A percentile compares a stretch with the other conserved stretches of the same genome.
Conservation (phyloP, 495 filamentous ascomycete genomes). For the Talaromyces stipitatus region DNA sequence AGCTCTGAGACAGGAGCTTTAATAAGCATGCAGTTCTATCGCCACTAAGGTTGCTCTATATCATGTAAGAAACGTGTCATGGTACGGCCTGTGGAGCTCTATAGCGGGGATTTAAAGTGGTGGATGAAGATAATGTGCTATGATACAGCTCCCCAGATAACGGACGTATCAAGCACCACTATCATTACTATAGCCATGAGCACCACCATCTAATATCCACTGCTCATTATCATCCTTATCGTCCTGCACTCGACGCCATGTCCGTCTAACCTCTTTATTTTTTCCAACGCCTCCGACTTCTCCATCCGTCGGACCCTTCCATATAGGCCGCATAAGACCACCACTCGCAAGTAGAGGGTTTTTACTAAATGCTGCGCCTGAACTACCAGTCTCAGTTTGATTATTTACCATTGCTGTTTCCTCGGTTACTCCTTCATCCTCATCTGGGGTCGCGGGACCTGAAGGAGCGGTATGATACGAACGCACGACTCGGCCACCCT, state of each 20-base stretch:
- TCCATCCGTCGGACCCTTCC: constrained; percentile 47
- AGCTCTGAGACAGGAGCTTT: too few relatives aligned
- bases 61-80: too few relatives aligned
- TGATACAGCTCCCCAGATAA: background rate
- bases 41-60: too few relatives aligned
- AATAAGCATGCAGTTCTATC: too few relatives aligned
- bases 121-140: too few relatives aligned
- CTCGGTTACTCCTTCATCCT: constrained; percentile 20
- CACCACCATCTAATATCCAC: constrained; percentile 83
- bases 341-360: constrained; percentile 72
- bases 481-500: constrained; percentile 65
- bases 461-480: constrained; percentile 51
- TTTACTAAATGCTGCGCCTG: constrained; percentile 59
- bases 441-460: constrained; percentile 28
- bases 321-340: constrained; percentile 71
- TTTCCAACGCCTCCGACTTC: constrained; percentile 23
- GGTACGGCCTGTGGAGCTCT: too few relatives aligned
- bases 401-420: constrained; percentile 1
- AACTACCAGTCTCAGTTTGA: constrained; percentile 11
- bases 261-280: constrained; percentile 37
- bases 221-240: constrained; percentile 83
- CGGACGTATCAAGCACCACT: background rate
- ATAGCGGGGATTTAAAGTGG: too few relatives aligned
- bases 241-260: constrained; percentile 88
- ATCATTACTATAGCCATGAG: constrained; percentile 44